Evolutionary conservation across 208 protist genomes (phyloP), one percentile per base, ranked within the genome.

Genomic region (Naegleria gruberi): DNA sequence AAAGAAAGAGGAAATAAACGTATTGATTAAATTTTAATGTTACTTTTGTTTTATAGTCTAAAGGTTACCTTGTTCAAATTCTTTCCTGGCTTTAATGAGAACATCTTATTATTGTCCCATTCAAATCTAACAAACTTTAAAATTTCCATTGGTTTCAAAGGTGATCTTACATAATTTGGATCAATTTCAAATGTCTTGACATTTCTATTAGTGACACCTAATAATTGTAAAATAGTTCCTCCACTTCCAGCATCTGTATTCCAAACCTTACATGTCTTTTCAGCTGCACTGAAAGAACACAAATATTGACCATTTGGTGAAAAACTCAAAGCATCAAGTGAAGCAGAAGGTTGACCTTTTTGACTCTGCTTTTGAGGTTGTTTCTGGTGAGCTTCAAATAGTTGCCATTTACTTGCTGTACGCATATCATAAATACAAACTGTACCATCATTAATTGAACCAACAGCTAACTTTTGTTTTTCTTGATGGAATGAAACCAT

Each of bases 401-500:
- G 19, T 37, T 82, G 83, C 90, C 74, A 90, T 73, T 91, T 91
- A 17, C n/a, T 47, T n/a, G 77, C 74, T 40, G 89, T 91, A 74
- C 81, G 45, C 88, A 91, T 87, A n/a, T 91, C 90, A 88, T 90
- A 91, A 82, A 91, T 57, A 23, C 91, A 17, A 74, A 90, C 42
- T 7, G 8, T 42, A 41, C 90, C 90, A 65, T 65, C 45, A 26
- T 3, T 91, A 44, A 86, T 41, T 65, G 23, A 23, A 42, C 90
- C 90, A 40, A 91, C 45, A 26, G 90, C 89, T 43, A 91, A 41
- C 57, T 82, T 91, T 89, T 91, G 90, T 82, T 91, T 91, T 74
- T 88, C 90, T 90, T 91, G 90, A 82, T 91, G 90, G 41, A 91
- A 91, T 12, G 30, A 42, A n/a, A 91, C 84, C 88, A 91, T 91